Base-by-base conservation (phyloP, 164 flowering plant genomes). In the Vitis rotundifolia region DNA sequence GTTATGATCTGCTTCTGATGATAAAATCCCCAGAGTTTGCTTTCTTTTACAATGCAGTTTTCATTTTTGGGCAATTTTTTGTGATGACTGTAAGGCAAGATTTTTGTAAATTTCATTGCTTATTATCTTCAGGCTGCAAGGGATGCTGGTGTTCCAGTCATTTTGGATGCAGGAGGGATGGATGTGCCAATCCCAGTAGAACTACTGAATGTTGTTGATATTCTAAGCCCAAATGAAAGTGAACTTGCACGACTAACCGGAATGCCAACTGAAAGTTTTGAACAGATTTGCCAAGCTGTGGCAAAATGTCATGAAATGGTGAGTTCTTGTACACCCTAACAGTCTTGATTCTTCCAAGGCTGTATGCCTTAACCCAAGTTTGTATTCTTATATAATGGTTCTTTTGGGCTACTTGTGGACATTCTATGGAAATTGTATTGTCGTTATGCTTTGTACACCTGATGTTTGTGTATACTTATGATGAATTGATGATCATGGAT, bases 161-260 rank as follows among this genome's bases (percentile, higher is more conserved):
- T 91, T 75, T 74, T 95, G 73, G 98, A 95, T 87, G 94, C 92
- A 67, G 97, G 99, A 26, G 99, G 99, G 62, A 80, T 89, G 86
- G 99, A 93, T 76, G 84, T 91, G 55, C 86, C 91, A 5, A 71
- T 95, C 51, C 93, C 98, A 2, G 65, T 16, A 28, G 97, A 91
- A 69, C 76, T 95, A 49, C 82, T 95, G 48, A 75, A 64, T 61
- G 70, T 53, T 77, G 85, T 95, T 61, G 97, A 95, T 75, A 86
- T 91, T 49, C 70, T 95, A 9, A 93, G 98, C 79, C 99, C 98
- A 67, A 93, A 95, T 82, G 99, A 95, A 84, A 81, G 80, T 70
- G 98, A 95, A 76, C 89, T 93, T 60, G 83, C 77, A 50, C 96
- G 99, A 22, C 64, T 95, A 71, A 93, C 97, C 10, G 88, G 86